Evolutionary conservation across 768 basidiomycete genomes (phyloP).

Genomic region (Tylopilus felleus): DNA sequence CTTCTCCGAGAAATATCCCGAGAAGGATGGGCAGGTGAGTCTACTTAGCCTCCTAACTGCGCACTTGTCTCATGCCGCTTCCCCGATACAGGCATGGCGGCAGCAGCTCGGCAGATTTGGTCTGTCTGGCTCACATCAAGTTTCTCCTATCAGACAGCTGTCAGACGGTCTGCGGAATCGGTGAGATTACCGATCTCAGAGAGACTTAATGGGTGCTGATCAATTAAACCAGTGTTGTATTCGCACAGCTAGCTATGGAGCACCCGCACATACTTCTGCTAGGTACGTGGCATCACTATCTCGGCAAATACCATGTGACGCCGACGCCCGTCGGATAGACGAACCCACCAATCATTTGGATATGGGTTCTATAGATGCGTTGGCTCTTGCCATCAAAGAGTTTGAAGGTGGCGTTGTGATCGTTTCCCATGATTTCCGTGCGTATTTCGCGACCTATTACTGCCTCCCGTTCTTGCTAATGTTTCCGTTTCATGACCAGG

Average conservation of each 20-base stretch:
- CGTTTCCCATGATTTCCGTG: slow-evolving; percentile 99
- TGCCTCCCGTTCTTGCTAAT: slow-evolving; percentile 8
- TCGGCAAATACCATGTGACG: slow-evolving; percentile 5
- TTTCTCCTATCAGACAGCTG: slow-evolving; percentile 87
- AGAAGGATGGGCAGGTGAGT: slow-evolving; percentile 76
- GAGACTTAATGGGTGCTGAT: slow-evolving; percentile 11
- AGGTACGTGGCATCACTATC: slow-evolving; percentile 41
- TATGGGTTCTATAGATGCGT: slow-evolving; percentile 96
- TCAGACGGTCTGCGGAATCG: slow-evolving; percentile 97
- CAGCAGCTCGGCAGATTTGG: slow-evolving; percentile 95
- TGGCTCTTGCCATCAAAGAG: slow-evolving; percentile 93
- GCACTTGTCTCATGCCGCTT: slow-evolving; percentile 9
- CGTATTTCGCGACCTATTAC: slow-evolving; percentile 30
- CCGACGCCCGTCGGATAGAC: slow-evolving; percentile 41
- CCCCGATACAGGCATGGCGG: slow-evolving; percentile 72
- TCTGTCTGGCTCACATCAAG: slow-evolving; percentile 91
- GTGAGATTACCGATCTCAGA: slow-evolving; percentile 37
- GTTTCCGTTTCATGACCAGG: slow-evolving; percentile 41
- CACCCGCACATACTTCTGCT: slow-evolving; percentile 92
- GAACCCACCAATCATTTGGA: slow-evolving; percentile 98
- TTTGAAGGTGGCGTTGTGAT: slow-evolving; percentile 98
- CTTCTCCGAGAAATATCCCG: slow-evolving; percentile 83
- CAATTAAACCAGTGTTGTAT: slow-evolving; percentile 68
- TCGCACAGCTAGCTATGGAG: slow-evolving; percentile 95
- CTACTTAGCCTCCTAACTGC: slow-evolving; percentile 4